A percentile compares a stretch with the other conserved stretches of the same genome.
Evolutionary conservation across 106 monocot genomes (phyloP).

Genomic region (Alisma plantagoaquatica): DNA sequence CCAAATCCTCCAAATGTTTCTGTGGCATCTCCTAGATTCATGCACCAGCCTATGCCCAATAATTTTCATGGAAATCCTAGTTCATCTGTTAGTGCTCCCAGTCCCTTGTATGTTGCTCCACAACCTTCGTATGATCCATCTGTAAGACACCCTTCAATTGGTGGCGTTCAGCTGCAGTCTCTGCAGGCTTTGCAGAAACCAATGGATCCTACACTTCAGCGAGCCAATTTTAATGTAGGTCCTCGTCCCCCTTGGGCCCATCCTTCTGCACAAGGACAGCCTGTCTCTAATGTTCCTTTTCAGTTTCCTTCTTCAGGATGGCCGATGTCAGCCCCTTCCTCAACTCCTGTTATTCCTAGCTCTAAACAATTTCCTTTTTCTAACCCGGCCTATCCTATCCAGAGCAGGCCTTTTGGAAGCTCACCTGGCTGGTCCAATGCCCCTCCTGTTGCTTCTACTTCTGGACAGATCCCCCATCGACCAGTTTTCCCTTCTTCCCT

Average conservation of each 20-base stretch:
- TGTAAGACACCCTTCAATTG: no score
- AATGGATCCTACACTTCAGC: conserved; percentile 6
- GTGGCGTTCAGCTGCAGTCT: no score
- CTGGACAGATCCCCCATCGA: conserved; percentile 14
- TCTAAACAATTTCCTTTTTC: no score
- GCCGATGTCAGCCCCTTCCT: no score
- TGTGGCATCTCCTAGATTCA: conserved; percentile 13
- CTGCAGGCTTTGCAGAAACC: conserved; percentile 29
- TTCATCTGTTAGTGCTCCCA: conserved; percentile 10
- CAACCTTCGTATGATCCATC: no score
- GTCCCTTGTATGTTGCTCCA: no score
- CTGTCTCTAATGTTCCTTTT: conserved; percentile 6
- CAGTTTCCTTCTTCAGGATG: conserved; percentile 14
- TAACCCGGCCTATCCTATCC: no score
- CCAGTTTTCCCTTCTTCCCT: conserved; percentile 14
- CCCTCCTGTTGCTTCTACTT: conserved; percentile 2
- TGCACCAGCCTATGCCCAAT: conserved; percentile 14
- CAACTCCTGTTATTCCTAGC: no score
- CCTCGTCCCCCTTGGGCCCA: conserved; percentile 7
- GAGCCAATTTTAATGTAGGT: conserved; percentile 12
- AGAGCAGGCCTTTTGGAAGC: no score
- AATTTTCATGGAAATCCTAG: conserved; percentile 18
- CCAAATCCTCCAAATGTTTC: conserved; percentile 16
- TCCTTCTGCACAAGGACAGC: conserved; percentile 11
- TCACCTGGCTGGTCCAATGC: conserved; percentile 17